Conservation (phyloP, 768 basidiomycete species). For the Gloeostereum incarnatum region DNA sequence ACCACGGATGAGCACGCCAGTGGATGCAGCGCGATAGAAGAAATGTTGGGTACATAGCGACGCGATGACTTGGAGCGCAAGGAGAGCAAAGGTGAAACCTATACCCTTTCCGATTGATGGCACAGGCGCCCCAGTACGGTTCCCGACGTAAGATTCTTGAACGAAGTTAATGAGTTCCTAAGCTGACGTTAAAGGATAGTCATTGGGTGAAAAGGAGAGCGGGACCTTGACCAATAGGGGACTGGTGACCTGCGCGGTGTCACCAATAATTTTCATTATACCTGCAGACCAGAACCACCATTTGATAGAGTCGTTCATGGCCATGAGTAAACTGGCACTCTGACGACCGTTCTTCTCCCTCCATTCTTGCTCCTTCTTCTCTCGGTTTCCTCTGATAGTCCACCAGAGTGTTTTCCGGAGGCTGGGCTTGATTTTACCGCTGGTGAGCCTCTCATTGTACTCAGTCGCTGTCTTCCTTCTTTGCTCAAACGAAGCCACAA, state of each 20-base stretch:
- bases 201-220: background rate
- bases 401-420: constrained; percentile 48
- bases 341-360: constrained; percentile 52
- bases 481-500: constrained; percentile 55
- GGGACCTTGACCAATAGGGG: constrained; percentile 74
- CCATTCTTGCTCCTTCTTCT: constrained; percentile 54
- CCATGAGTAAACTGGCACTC: constrained; percentile 52
- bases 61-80: constrained; percentile 56
- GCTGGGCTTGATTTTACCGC: constrained; percentile 52
- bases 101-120: constrained; percentile 48
- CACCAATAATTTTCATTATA: constrained; percentile 47
- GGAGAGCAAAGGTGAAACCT: constrained; percentile 65
- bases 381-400: constrained; percentile 42
- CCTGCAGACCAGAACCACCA: constrained; percentile 77
- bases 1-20: constrained; percentile 74
- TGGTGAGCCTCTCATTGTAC: constrained; percentile 64
- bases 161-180: constrained; percentile 69
- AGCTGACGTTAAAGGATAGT: background rate
- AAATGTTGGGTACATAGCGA: constrained; percentile 74
- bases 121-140: constrained; percentile 21
- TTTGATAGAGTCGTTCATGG: constrained; percentile 70
- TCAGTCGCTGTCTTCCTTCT: constrained; percentile 46
- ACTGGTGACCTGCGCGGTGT: constrained; percentile 64
- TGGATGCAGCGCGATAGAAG: constrained; percentile 66
- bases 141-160: constrained; percentile 46